Evolutionary conservation across 257 asterid genomes (phyloP).

Genomic region (Nicotiana noctiflora): DNA sequence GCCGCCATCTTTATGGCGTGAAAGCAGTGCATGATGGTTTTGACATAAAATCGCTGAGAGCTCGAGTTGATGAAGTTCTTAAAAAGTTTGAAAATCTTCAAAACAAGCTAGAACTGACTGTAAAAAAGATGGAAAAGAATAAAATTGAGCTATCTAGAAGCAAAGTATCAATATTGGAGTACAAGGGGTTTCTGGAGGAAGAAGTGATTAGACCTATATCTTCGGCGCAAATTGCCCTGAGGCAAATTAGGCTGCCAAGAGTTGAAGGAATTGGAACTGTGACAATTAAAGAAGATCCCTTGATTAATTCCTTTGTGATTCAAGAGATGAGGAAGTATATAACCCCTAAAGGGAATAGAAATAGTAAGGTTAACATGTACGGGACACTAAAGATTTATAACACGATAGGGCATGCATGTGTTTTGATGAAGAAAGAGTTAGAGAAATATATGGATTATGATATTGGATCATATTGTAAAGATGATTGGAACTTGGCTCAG

Average conservation of each 20-base stretch:
- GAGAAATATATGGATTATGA: constrained; percentile 87
- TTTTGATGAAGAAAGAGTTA: constrained; percentile 51
- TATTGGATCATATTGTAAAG: constrained; percentile 81
- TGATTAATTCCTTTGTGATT: constrained; percentile 51
- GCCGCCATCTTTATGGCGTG: constrained; percentile 45
- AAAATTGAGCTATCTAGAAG: constrained; percentile 20
- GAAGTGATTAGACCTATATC: constrained; percentile 80
- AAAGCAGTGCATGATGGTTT: constrained; percentile 27
- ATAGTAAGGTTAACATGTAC: constrained; percentile 52
- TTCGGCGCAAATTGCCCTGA: constrained; percentile 61
- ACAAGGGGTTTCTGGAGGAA: constrained; percentile 54
- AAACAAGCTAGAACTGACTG: constrained; percentile 54
- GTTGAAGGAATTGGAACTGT: constrained; percentile 14
- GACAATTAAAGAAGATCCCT: constrained; percentile 50
- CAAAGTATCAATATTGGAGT: constrained; percentile 41
- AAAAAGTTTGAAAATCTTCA: constrained; percentile 52
- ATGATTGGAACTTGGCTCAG: constrained; percentile 78
- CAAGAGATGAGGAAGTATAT: constrained; percentile 89
- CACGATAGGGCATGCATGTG: constrained; percentile 83
- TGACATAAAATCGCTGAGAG: constrained; percentile 31
- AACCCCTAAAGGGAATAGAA: constrained; percentile 61
- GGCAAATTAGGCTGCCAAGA: constrained; percentile 72
- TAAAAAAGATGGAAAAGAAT: constrained; percentile 44
- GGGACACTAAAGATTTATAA: constrained; percentile 50
- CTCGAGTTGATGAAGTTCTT: constrained; percentile 59